These are phyloP conservation scores for Lichtheimia hyalospora DNA, from an alignment of 371 early-diverging fungal species.

Conservation along the genomic window DNA sequence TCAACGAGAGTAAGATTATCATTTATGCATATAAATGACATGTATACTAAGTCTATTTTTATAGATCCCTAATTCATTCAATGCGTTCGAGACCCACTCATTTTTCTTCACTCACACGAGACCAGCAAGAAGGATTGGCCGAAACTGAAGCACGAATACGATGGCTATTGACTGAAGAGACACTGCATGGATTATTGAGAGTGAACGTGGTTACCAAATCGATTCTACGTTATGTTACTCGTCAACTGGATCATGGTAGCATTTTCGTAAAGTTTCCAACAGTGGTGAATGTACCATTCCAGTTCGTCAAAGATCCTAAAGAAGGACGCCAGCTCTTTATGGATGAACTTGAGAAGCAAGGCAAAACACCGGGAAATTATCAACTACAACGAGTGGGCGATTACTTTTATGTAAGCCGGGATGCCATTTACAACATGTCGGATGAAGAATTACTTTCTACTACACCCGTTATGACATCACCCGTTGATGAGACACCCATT, in stretches of 20 bases:
- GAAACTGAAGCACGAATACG: slow-evolving; percentile 61
- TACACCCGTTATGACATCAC: not conserved
- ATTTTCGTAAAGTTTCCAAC: slow-evolving; percentile 57
- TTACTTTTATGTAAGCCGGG: slow-evolving; percentile 62
- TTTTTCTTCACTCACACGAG: slow-evolving; percentile 44
- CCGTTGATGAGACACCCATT: not conserved
- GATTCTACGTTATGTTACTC: slow-evolving; percentile 57
- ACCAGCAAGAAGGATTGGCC: slow-evolving; percentile 63
- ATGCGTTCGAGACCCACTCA: slow-evolving; percentile 44
- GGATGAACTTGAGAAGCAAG: slow-evolving; percentile 54
- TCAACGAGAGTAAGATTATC: slow-evolving; percentile 13
- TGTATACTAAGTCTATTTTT: not conserved
- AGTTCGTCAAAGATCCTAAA: slow-evolving; percentile 50
- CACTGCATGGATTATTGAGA: slow-evolving; percentile 67
- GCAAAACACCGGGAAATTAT: slow-evolving; percentile 16
- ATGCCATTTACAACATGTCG: slow-evolving; percentile 31
- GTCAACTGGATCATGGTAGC: slow-evolving; percentile 44
- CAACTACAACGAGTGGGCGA: slow-evolving; percentile 47
- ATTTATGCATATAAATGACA: not conserved
- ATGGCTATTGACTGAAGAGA: slow-evolving; percentile 70
- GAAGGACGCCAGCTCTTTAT: slow-evolving; percentile 53
- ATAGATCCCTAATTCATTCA: slow-evolving; percentile 23
- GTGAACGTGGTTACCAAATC: slow-evolving; percentile 45
- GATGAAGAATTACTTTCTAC: slow-evolving; percentile 17
- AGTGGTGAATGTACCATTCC: slow-evolving; percentile 51